phyloP scores from a whole-genome alignment of 345 rosid species.

The Hypericum perforatum region DNA sequence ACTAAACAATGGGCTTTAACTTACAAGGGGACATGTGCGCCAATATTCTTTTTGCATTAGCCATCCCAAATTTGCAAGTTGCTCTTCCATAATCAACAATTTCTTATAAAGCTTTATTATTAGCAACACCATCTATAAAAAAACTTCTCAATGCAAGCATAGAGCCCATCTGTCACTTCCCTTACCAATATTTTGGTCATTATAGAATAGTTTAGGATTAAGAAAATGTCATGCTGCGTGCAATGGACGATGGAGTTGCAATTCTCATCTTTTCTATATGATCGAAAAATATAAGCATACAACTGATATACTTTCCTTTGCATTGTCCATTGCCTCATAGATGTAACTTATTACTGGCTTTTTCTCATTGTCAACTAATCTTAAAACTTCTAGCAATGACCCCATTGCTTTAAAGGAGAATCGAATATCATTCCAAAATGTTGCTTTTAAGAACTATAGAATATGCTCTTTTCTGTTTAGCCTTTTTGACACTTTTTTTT shows the following conservation, averaged over 20 bases:
- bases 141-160: background rate
- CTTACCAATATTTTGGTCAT: background rate
- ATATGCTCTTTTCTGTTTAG: too few relatives aligned
- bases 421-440: constrained; percentile 11
- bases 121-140: background rate
- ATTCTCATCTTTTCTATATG: constrained; percentile 11
- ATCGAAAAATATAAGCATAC: constrained; percentile 3
- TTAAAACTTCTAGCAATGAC: too few relatives aligned
- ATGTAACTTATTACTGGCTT: too few relatives aligned
- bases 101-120: background rate
- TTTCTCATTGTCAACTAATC: too few relatives aligned
- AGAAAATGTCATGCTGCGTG: constrained; percentile 2
- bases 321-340: too few relatives aligned
- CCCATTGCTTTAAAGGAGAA: constrained; percentile 3
- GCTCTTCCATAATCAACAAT: background rate
- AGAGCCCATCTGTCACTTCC: background rate
- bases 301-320: background rate
- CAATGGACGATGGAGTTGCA: constrained; percentile 8
- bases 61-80: background rate
- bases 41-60: background rate
- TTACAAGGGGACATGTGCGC: background rate
- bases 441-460: background rate
- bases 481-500: constrained; percentile 5
- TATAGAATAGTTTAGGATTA: constrained; percentile 6
- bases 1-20: too few relatives aligned